These are phyloP conservation scores for Mesembryanthemum crystallinum DNA, from an alignment of 148 eudicot genomes.

Conservation along the genomic window DNA sequence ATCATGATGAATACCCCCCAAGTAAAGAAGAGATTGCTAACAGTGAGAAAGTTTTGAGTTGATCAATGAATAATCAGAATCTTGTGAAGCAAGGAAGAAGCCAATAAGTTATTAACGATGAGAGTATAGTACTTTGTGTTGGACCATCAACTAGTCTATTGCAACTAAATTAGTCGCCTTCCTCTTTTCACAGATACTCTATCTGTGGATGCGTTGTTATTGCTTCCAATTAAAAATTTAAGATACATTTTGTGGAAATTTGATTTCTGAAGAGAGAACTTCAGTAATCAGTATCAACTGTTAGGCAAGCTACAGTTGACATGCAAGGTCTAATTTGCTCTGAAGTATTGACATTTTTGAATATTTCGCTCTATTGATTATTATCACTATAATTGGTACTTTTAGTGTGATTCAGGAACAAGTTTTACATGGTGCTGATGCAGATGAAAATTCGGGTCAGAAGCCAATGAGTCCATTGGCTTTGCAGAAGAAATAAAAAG, in stretches of 20 bases:
- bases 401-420: neutral
- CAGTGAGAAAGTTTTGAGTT: too few relatives aligned
- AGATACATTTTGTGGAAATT: neutral
- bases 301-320: conserved; percentile 2
- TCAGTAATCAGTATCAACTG: neutral
- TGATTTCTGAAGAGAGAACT: neutral
- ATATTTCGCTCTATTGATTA: neutral
- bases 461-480: neutral
- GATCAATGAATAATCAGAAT: too few relatives aligned
- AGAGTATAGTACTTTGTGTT: too few relatives aligned
- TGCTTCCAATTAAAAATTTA: neutral
- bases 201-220: neutral
- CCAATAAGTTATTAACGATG: too few relatives aligned
- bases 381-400: neutral
- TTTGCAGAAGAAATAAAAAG: conserved; percentile 3
- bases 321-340: neutral
- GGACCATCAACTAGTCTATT: neutral
- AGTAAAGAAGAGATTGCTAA: too few relatives aligned
- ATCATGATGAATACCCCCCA: too few relatives aligned
- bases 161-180: neutral
- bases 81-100: too few relatives aligned
- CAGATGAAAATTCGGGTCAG: neutral
- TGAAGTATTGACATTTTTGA: neutral
- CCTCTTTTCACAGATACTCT: neutral
- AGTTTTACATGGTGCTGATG: neutral